Evolutionary conservation across 75 land plant genomes (phyloP).

Genomic region (Selaginella tamariscina): DNA sequence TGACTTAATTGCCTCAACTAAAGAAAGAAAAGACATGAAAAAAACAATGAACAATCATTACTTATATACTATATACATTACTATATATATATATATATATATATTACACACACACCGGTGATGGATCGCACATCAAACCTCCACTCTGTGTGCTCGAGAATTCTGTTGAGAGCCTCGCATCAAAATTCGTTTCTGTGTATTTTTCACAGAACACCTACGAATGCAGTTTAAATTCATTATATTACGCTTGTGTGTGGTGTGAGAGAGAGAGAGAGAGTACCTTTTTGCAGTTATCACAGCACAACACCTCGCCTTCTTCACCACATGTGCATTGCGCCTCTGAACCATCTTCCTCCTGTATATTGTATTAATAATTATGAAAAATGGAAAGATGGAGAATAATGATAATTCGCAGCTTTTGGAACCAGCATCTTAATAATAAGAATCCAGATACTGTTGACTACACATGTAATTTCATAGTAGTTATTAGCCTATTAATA

Average conservation of each 20-base stretch:
- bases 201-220: conserved; percentile 48
- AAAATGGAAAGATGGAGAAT: conserved; percentile 10
- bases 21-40: not conserved
- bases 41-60: not conserved
- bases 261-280: too few relatives aligned
- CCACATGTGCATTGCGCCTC: conserved; percentile 74
- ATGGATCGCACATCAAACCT: conserved; percentile 40
- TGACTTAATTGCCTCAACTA: too few relatives aligned
- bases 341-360: conserved; percentile 65
- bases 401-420: too few relatives aligned
- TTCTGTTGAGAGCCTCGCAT: conserved; percentile 27
- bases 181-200: conserved; percentile 54
- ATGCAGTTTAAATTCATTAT: too few relatives aligned
- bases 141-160: conserved; percentile 37
- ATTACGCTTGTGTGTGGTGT: too few relatives aligned
- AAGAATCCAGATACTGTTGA: too few relatives aligned
- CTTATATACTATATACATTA: too few relatives aligned
- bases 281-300: conserved; percentile 55
- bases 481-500: too few relatives aligned
- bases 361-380: not conserved
- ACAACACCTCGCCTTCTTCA: conserved; percentile 37
- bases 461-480: too few relatives aligned
- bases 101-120: too few relatives aligned
- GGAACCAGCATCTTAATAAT: too few relatives aligned
- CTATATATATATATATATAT: too few relatives aligned